Percentiles rank a stretch among this genome's conserved stretches.
These are phyloP conservation scores for Epichloe brachyelytri DNA, from an alignment of 2,329 filamentous ascomycete species.

Conservation along the genomic window DNA sequence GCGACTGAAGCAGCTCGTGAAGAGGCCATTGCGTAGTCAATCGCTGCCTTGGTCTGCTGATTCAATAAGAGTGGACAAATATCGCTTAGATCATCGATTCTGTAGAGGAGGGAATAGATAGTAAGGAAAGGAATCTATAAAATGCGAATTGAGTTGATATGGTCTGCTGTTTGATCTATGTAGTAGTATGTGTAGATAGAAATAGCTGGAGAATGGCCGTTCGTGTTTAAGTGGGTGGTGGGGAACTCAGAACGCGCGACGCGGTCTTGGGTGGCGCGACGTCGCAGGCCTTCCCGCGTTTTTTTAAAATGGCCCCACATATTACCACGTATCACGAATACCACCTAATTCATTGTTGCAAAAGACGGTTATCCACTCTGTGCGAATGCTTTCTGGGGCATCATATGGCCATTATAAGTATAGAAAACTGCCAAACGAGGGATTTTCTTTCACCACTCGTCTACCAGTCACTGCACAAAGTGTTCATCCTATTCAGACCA, in stretches of 20 bases:
- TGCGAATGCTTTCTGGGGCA: no score
- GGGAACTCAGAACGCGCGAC: conserved; percentile 20
- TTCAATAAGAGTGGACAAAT: background rate
- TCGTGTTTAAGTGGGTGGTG: conserved; percentile 11
- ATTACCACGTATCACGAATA: background rate
- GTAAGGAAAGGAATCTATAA: background rate
- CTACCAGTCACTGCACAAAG: background rate
- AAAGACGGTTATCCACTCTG: no score
- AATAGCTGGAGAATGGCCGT: conserved; percentile 1
- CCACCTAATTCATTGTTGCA: background rate
- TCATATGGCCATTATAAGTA: no score
- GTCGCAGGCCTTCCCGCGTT: conserved; percentile 3
- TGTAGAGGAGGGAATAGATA: background rate
- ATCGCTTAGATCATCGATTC: background rate
- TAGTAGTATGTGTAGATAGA: background rate
- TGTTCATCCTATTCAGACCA: background rate
- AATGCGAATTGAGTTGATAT: background rate
- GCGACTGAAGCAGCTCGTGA: conserved; percentile 32
- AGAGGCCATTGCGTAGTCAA: conserved; percentile 31
- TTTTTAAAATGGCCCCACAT: background rate
- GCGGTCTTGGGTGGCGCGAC: conserved; percentile 11
- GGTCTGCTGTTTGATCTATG: background rate
- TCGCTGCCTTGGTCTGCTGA: background rate
- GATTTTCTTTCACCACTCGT: no score
- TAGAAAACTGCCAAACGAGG: no score